Base-by-base conservation (phyloP, 2,329 filamentous ascomycete genomes). In the Claviceps spartinae region DNA sequence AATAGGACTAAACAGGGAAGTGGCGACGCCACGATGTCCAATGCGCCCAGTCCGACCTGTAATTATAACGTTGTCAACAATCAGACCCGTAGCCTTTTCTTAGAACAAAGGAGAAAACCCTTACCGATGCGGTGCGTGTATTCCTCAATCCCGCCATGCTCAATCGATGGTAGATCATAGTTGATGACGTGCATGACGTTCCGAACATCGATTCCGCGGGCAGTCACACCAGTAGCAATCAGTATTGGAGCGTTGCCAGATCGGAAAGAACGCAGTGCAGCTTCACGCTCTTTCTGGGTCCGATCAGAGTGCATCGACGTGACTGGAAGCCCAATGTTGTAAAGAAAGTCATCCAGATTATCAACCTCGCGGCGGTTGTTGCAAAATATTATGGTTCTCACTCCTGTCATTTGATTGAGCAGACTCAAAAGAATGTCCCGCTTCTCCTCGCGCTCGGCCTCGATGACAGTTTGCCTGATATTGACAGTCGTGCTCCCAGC, bases 151-250 rank as follows among this genome's bases (percentile, higher is more conserved):
- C 90, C 91, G n/a, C 88, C 89, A 59, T 91, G 77, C 1, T 81
- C 72, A 44, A 74, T 69, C 5, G 75, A 81, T 0, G 91, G 91
- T 1, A 97, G 72, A 55, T 97, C 90, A 60, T 83, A 97, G 69
- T 98, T 97, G 75, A 98, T 84, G 54, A 98, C 86, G 57, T 95
- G 88, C 72, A 83, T 81, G 5, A 97, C 84, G 57, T 93, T 88
- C 53, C 80, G 80, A 38, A 96, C 84, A 59, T 97, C 90, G 37
- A 96, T 82, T 6, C 93, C 93, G 60, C 93, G 88, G 62, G 88
- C 86, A 49, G 85, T 83, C 49, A 98, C 79, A 47, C 87, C 88
- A 22, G 91, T 97, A 11, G 91, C 82, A 54, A 97, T 79, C 53
- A 98, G 68, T 52, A 98, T 86, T 0, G 91, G 90, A 9, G 78